phyloP scores from a whole-genome alignment of 495 filamentous ascomycete species.

The Penicillium psychrofluorescens region DNA sequence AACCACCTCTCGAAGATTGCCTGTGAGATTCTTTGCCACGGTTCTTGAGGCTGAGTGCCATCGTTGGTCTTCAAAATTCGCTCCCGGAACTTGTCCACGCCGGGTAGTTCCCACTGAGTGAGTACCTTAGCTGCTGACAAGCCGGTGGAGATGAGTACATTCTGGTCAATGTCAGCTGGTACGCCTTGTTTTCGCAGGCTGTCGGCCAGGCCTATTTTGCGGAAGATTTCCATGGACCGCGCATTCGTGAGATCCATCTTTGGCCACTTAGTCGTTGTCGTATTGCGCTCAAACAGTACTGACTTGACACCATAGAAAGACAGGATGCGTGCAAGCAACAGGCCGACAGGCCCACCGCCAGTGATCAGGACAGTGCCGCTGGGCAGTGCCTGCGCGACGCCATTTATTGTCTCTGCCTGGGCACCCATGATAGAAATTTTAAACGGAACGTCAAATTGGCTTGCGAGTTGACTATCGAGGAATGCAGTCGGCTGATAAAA shows the following conservation, averaged over 20 bases:
- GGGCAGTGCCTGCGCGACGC: too few species aligned
- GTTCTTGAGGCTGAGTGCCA: conserved; percentile 1
- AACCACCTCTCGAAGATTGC: conserved; percentile 16
- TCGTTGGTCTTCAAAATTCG: conserved; percentile 2
- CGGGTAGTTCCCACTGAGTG: too few species aligned
- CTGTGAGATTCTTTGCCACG: conserved; percentile 12
- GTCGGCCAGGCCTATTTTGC: conserved; percentile 6
- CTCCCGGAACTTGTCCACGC: neutral
- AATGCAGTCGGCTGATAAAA: too few species aligned
- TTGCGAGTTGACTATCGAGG: too few species aligned
- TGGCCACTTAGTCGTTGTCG: conserved; percentile 19
- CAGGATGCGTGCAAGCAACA: conserved; percentile 13
- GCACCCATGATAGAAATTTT: too few species aligned
- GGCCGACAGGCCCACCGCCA: conserved; percentile 19
- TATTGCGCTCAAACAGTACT: conserved; percentile 9
- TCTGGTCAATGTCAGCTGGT: conserved; percentile 6
- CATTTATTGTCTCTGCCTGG: too few species aligned
- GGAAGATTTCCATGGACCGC: conserved; percentile 10
- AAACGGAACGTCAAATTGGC: too few species aligned
- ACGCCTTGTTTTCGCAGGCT: conserved; percentile 5
- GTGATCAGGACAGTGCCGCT: conserved; percentile 15
- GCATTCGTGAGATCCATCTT: conserved; percentile 12
- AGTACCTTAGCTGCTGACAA: too few species aligned
- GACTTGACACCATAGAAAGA: conserved; percentile 5
- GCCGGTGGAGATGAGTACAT: neutral